A percentile compares a stretch with the other conserved stretches of the same genome.
Evolutionary conservation across 108 stramenopile species (phyloP).

Genomic region (Discostella stelligeroides): DNA sequence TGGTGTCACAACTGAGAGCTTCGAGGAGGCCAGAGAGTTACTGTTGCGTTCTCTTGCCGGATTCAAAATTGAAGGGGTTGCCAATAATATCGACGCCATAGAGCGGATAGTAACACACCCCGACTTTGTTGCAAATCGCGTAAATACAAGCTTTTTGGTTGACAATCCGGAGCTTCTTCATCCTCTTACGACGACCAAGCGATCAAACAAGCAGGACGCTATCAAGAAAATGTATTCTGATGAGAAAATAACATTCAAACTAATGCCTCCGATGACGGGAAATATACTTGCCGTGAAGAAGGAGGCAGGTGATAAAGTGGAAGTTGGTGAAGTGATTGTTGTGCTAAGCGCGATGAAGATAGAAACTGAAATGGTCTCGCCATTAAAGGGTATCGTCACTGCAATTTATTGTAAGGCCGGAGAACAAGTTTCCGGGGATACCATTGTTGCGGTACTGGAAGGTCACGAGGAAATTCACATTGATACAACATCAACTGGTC

Average conservation of each 20-base stretch:
- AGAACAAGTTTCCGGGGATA: slow-evolving; percentile 66
- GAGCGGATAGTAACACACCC: slow-evolving; percentile 65
- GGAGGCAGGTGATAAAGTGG: slow-evolving; percentile 63
- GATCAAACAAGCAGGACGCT: slow-evolving; percentile 16
- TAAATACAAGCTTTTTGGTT: slow-evolving; percentile 73
- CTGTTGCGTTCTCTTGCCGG: slow-evolving; percentile 61
- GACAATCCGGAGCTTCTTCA: slow-evolving; percentile 47
- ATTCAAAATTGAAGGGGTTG: slow-evolving; percentile 72
- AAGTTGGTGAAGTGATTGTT: slow-evolving; percentile 69
- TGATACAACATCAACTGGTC: slow-evolving; percentile 3
- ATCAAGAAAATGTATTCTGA: slow-evolving; percentile 35
- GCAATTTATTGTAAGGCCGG: slow-evolving; percentile 51
- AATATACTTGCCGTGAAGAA: slow-evolving; percentile 72
- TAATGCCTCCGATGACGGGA: slow-evolving; percentile 80
- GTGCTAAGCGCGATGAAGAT: slow-evolving; percentile 89
- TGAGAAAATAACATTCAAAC: slow-evolving; percentile 51
- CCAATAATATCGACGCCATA: slow-evolving; percentile 63
- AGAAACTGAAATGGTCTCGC: slow-evolving; percentile 74
- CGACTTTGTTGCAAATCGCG: slow-evolving; percentile 57
- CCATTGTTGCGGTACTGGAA: slow-evolving; percentile 56
- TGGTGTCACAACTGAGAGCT: slow-evolving; percentile 52
- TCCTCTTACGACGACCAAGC: slow-evolving; percentile 21
- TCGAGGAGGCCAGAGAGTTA: slow-evolving; percentile 53
- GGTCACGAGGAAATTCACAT: slow-evolving; percentile 47
- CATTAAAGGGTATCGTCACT: slow-evolving; percentile 60